These are phyloP conservation scores for Porcisia hertigi DNA, from an alignment of 208 protist species.

Conservation along the genomic window DNA sequence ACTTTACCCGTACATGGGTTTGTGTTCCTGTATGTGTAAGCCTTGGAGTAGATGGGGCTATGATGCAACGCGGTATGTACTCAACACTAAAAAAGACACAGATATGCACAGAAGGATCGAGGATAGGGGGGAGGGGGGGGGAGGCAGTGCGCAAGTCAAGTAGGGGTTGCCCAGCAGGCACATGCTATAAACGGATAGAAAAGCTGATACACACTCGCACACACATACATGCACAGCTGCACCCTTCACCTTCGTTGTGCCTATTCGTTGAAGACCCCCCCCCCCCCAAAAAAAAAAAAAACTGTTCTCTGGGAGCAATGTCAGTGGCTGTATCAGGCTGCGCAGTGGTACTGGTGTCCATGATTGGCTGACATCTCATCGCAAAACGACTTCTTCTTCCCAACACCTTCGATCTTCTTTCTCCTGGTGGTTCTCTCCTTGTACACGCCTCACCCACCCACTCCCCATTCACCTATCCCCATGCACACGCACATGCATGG, in stretches of 20 bases:
- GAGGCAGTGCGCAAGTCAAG: not conserved
- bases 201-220: not conserved
- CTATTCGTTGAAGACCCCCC: not conserved
- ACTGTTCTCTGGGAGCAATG: not conserved
- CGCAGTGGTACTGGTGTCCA: not conserved
- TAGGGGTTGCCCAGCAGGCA: not conserved
- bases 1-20: not conserved
- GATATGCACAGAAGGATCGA: not conserved
- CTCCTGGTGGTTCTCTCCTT: not conserved
- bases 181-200: not conserved
- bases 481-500: not conserved
- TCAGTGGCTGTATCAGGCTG: no score
- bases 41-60: no score
- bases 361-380: not conserved
- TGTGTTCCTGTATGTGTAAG: not conserved
- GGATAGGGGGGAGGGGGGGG: not conserved
- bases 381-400: not conserved
- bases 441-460: not conserved
- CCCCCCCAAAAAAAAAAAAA: not conserved
- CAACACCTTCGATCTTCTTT: not conserved
- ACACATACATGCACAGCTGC: not conserved
- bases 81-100: not conserved
- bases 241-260: not conserved
- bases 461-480: not conserved
- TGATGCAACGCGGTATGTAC: not conserved